A percentile compares a stretch with the other conserved stretches of the same genome.
These are phyloP conservation scores for Fusarium sterilihyphosum DNA, from an alignment of 2,329 filamentous ascomycete genomes.

Conservation along the genomic window DNA sequence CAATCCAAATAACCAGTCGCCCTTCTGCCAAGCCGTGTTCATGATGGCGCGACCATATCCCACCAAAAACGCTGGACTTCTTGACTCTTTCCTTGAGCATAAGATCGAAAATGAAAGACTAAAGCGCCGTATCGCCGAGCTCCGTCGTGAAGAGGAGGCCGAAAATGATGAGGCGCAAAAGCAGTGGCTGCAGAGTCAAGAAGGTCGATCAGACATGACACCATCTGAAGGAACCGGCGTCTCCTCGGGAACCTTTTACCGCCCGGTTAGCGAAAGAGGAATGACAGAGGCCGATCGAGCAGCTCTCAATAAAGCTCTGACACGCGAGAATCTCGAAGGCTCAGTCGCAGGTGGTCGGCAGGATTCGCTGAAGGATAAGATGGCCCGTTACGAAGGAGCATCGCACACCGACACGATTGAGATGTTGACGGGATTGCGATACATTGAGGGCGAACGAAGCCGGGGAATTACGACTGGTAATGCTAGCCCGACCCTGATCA, in stretches of 20 bases:
- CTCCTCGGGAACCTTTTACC: conserved; percentile 47
- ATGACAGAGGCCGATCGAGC: conserved; percentile 76
- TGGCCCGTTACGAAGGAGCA: conserved; percentile 80
- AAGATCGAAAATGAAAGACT: conserved; percentile 96
- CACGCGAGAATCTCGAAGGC: conserved; percentile 82
- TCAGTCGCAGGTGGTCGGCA: conserved; percentile 70
- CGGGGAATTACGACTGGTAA: conserved; percentile 89
- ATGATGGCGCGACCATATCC: conserved; percentile 93
- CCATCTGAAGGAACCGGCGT: conserved; percentile 57
- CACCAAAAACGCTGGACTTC: conserved; percentile 82
- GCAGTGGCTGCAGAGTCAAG: conserved; percentile 68
- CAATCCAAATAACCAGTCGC: conserved; percentile 70
- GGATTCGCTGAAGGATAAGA: conserved; percentile 85
- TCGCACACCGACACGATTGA: conserved; percentile 89
- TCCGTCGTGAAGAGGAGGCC: conserved; percentile 86
- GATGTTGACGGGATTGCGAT: conserved; percentile 88
- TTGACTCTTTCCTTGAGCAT: conserved; percentile 95
- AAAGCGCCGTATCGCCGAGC: conserved; percentile 82
- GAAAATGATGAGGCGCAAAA: conserved; percentile 75
- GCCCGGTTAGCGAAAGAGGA: conserved; percentile 51
- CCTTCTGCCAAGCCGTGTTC: conserved; percentile 88
- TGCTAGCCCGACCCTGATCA: conserved; percentile 80
- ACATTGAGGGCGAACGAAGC: conserved; percentile 88
- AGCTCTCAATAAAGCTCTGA: conserved; percentile 74
- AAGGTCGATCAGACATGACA: conserved; percentile 64